phyloP scores from a whole-genome alignment of 2,329 filamentous ascomycete genomes.

The Paecilomyces sp. region DNA sequence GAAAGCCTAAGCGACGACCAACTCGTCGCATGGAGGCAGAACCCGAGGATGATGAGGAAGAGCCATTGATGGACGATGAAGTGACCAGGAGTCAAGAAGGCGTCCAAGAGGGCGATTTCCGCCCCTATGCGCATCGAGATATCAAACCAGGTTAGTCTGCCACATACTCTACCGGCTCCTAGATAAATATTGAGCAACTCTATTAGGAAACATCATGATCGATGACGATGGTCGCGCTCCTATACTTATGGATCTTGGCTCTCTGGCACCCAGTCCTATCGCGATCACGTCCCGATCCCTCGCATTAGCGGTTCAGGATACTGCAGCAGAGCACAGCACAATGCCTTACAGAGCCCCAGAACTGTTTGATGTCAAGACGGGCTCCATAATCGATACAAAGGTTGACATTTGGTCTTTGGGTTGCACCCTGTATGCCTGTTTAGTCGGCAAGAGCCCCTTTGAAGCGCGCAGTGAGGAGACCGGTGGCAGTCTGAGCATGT shows the following conservation, averaged over 20 bases:
- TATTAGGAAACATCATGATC: conserved; percentile 88
- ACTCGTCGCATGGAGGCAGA: conserved; percentile 31
- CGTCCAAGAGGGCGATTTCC: conserved; percentile 58
- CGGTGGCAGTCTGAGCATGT: conserved; percentile 85
- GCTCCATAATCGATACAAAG: conserved; percentile 85
- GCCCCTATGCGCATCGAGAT: conserved; percentile 88
- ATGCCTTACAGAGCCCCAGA: conserved; percentile 98
- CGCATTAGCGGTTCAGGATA: conserved; percentile 88
- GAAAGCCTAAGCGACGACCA: conserved; percentile 32
- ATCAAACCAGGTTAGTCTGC: conserved; percentile 79
- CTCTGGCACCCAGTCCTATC: conserved; percentile 77
- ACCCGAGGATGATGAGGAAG: conserved; percentile 58
- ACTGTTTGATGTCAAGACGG: conserved; percentile 95
- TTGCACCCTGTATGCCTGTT: conserved; percentile 93
- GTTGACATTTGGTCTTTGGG: conserved; percentile 97
- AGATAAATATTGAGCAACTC: neutral
- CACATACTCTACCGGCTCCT: neutral
- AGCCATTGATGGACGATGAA: conserved; percentile 76
- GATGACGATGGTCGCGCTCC: conserved; percentile 80
- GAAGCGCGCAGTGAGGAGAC: conserved; percentile 95
- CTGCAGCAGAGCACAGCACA: conserved; percentile 89
- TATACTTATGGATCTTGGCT: conserved; percentile 96
- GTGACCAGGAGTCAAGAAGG: conserved; percentile 61
- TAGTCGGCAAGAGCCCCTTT: conserved; percentile 94
- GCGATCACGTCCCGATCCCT: conserved; percentile 84